Evolutionary conservation across 2,329 filamentous ascomycete genomes (phyloP), one percentile per base, ranked within the genome.

Genomic region (Rachicladosporium sp.): DNA sequence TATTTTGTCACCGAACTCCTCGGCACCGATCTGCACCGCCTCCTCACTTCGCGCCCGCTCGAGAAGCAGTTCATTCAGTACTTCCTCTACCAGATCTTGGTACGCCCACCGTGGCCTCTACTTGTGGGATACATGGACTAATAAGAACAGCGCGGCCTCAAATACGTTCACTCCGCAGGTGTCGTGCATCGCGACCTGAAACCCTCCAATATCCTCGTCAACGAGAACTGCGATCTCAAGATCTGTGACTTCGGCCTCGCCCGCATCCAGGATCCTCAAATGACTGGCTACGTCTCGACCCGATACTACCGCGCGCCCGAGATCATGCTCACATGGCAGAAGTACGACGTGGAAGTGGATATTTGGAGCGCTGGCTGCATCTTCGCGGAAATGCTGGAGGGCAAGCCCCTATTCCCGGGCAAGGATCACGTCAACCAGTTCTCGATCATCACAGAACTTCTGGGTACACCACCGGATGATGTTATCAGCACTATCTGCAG

Each of bases 11-110:
- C 91, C 55, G 91, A 98, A 66, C 78, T 98, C 43, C 76, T 98
- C 48, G 91, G 91, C 43, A 98, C 91, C 57, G 91, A 98, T 64
- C 73, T 98, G 48, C 91, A 98, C 68, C 80, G 91, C 50, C 76
- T 98, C 46, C 76, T 98, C 53, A 96, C 89, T 37, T 96, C 91
- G 35, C 74, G 91, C 60, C 91, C 91, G 15, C 78, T 98, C 38
- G 91, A 98, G 73, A 96, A 94, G 69, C 91, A 98, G 65, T 98
- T 98, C 65, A 96, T 98, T 56, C 91, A 98, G 69, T 98, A 98
- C 69, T 98, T 98, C 63, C 76, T 98, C 45, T 98, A 98, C 66
- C 91, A 98, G 67, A 98, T 98, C 57, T 76, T 96, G 71, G 89
- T 95, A 68, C 56, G 81, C 15, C 15, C 15, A 19, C 15, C 15